Evolutionary conservation across 768 basidiomycete genomes (phyloP).

Genomic region (Tephrocybe sp.): DNA sequence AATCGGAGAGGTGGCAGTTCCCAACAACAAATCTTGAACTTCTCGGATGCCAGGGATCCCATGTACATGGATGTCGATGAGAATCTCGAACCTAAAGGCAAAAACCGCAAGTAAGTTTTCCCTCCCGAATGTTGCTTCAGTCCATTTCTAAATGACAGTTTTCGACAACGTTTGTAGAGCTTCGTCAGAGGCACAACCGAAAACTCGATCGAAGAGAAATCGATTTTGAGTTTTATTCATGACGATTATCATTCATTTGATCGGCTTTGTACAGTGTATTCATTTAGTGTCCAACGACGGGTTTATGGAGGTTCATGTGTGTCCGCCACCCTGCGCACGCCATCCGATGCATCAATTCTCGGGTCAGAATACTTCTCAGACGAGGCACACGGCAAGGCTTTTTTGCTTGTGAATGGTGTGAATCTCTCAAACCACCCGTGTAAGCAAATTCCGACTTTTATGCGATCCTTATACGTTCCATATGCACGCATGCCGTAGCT

Average conservation of each 20-base stretch:
- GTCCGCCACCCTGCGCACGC: neutral
- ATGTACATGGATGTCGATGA: slow-evolving; percentile 70
- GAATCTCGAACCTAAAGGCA: slow-evolving; percentile 43
- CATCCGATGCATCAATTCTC: too few relatives aligned
- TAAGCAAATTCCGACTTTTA: too few relatives aligned
- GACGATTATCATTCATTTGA: neutral
- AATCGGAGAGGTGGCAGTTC: slow-evolving; percentile 18
- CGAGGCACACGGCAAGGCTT: too few relatives aligned
- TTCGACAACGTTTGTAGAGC: slow-evolving; percentile 25
- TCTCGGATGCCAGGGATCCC: slow-evolving; percentile 26
- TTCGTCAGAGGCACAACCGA: slow-evolving; percentile 40
- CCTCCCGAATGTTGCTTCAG: neutral
- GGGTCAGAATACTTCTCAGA: too few relatives aligned
- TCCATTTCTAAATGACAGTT: too few relatives aligned
- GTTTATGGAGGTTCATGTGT: neutral
- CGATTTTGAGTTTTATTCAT: slow-evolving; percentile 37
- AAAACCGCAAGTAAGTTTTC: slow-evolving; percentile 58
- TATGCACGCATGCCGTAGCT: too few relatives aligned
- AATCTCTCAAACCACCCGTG: too few relatives aligned
- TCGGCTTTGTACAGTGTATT: slow-evolving; percentile 5
- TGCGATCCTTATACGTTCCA: too few relatives aligned
- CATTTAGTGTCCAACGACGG: neutral
- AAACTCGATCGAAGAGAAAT: slow-evolving; percentile 57
- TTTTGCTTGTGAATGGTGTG: too few relatives aligned
- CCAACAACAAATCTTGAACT: slow-evolving; percentile 4